Evolutionary conservation across 2,329 filamentous ascomycete genomes (phyloP), one percentile per base, ranked within the genome.

Genomic region (Emericellopsis cladophorae): DNA sequence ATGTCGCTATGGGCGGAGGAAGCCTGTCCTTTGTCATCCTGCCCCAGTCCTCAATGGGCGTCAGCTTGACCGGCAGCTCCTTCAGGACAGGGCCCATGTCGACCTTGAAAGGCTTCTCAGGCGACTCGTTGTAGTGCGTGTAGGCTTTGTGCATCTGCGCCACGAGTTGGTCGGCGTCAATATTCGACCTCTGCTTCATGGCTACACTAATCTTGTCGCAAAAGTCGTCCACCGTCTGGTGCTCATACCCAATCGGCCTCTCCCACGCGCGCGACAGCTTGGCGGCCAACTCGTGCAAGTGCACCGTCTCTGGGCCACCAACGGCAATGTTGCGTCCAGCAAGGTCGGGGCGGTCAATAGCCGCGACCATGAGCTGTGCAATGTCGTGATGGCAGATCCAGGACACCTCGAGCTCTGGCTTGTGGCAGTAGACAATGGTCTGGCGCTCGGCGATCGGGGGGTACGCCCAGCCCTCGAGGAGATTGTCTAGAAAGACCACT

Each of bases 381-480:
- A 62, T 47, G 42, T 64, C 59, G 37, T 61, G 49, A 34, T 64
- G 59, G 45, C 59, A 60, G 40, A 62, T 61, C 60, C 60, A 64
- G 2, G 54, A 58, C 3, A 59, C 59, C 18, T 55, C 49, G 6
- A 64, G 53, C 5, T 48, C 43, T 0, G 57, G 56, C 39, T 59
- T 59, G 50, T 62, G 59, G 46, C 60, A 64, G 46, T 64, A 63
- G 3, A 60, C 53, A 22, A 64, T 45, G 1, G 54, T 61, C 10
- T 57, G 49, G 9, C 45, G 43, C 40, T 61, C 58, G 3, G 53
- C 48, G 18, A 63, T 54, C 0, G 58, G 54, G 2, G 54, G 53
- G 11, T 59, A 44, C 4, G 59, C 58, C 60, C 60, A 62, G 29
- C 60, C 60, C 45, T 61, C 58, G 8, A 62, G 52, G 0, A 62